Base-by-base conservation (phyloP, 129 eudicot genomes). In the Rutidosis leptorrhynchoides region DNA sequence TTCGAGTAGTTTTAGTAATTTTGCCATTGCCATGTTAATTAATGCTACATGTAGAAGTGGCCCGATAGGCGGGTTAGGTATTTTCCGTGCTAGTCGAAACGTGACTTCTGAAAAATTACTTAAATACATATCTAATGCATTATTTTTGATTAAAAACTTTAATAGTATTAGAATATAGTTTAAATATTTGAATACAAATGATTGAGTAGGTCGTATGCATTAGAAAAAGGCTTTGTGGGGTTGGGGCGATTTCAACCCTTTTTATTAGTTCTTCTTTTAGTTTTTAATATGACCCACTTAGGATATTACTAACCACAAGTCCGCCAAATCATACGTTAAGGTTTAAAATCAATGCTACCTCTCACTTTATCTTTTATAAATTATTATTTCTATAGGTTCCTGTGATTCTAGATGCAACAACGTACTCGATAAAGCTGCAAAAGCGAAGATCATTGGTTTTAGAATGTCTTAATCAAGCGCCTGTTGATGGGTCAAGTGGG, bases 381-480 rank as follows among this genome's bases (percentile, higher is more conserved):
- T 65, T 65, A 64, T 2, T 35, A 21, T 66, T 6, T 37, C 19
- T 30, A 43, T 76, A 93, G 99, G 99, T 93, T 64, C 99, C 99
- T 7, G 74, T 75, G 51, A 87, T 89, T 79, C 78, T 83, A 33
- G 99, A 93, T 45, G 90, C 99, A 19, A 89, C 99, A 27, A 93
- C 95, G 30, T 89, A 73, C 67, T 93, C 99, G 7, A 86, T 93
- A 70, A 93, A 93, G 81, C 80, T 93, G 49, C 82, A 80, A 51
- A 93, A 93, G 67, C 85, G 96, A 61, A 84, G 92, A 65, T 78
- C 82, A 11, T 74, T 93, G 67, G 74, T 79, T 69, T 75, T 93
- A 73, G 99, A 93, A 71, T 88, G 92, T 62, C 73, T 93, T 59
- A 93, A 93, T 80, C 99, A 89, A 77, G 99, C 99, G 19, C 99